These are phyloP conservation scores for Huntiella bhutanensis DNA, from an alignment of 2,329 filamentous ascomycete genomes.

Conservation along the genomic window DNA sequence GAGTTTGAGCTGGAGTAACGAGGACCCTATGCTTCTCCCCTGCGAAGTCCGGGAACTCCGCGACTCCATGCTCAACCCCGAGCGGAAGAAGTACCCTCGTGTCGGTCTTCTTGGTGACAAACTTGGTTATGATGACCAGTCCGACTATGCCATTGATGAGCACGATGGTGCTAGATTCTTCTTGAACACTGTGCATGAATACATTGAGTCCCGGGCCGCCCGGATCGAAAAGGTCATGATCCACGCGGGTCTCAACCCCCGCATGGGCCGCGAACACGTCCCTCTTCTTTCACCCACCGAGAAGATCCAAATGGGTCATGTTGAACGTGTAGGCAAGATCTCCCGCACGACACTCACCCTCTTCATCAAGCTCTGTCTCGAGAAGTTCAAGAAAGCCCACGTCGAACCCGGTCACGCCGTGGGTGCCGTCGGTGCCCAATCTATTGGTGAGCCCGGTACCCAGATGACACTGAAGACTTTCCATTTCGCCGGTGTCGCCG, in stretches of 20 bases:
- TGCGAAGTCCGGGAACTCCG: constrained; percentile 54
- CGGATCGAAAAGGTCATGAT: constrained; percentile 37
- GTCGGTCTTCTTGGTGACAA: constrained; percentile 41
- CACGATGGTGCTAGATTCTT: constrained; percentile 71
- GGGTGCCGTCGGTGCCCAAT: constrained; percentile 88
- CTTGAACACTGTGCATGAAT: constrained; percentile 56
- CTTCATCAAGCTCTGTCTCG: constrained; percentile 67
- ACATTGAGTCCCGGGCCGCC: constrained; percentile 43
- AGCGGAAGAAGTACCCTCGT: constrained; percentile 45
- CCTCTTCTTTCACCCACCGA: neutral
- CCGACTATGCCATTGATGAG: constrained; percentile 52
- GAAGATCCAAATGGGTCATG: constrained; percentile 20
- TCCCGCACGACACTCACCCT: constrained; percentile 51
- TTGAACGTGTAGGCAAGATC: constrained; percentile 66
- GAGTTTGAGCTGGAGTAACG: constrained; percentile 59
- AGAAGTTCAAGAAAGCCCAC: constrained; percentile 78
- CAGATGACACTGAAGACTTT: constrained; percentile 99
- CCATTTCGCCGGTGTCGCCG: constrained; percentile 98
- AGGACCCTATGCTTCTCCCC: constrained; percentile 53
- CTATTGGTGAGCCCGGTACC: constrained; percentile 92
- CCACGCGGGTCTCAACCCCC: constrained; percentile 27
- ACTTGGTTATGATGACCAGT: constrained; percentile 52
- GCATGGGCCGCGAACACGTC: constrained; percentile 16
- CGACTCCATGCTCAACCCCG: constrained; percentile 44
- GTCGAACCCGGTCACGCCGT: constrained; percentile 92